These are phyloP conservation scores for Heritiera fomes DNA, from an alignment of 345 rosid genomes.

Conservation along the genomic window DNA sequence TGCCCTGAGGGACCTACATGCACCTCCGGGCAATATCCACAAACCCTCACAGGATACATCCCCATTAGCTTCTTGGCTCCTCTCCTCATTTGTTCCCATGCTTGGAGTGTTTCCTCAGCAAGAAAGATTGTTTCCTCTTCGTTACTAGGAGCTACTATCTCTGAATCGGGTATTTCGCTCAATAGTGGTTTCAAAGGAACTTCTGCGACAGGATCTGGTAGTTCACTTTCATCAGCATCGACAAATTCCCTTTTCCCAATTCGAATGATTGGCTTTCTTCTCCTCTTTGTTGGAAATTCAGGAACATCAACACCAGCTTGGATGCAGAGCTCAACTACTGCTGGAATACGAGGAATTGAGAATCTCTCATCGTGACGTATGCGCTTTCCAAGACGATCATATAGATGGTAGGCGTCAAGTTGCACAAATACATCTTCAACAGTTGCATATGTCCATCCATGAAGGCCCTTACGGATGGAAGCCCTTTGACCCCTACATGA, in stretches of 20 bases:
- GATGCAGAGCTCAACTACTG: slow-evolving; percentile 84
- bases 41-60: slow-evolving; percentile 83
- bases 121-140: slow-evolving; percentile 59
- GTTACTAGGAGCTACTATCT: slow-evolving; percentile 49
- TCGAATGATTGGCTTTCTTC: slow-evolving; percentile 86
- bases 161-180: slow-evolving; percentile 57
- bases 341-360: slow-evolving; percentile 73
- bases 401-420: slow-evolving; percentile 81
- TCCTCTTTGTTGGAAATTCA: slow-evolving; percentile 73
- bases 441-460: slow-evolving; percentile 67
- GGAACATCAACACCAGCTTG: slow-evolving; percentile 87
- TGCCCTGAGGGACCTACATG: slow-evolving; percentile 92
- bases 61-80: slow-evolving; percentile 84
- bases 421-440: slow-evolving; percentile 72
- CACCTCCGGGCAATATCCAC: slow-evolving; percentile 95
- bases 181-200: slow-evolving; percentile 52
- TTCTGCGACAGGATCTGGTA: slow-evolving; percentile 72
- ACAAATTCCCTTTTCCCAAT: slow-evolving; percentile 72
- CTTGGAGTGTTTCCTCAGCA: slow-evolving; percentile 76
- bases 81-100: slow-evolving; percentile 79
- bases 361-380: slow-evolving; percentile 81
- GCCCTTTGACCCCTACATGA: slow-evolving; percentile 77
- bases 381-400: slow-evolving; percentile 76
- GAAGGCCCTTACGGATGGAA: slow-evolving; percentile 71
- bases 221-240: slow-evolving; percentile 87